Percentiles rank a stretch among this genome's conserved stretches.
Evolutionary conservation across 306 rosid species (phyloP).

Genomic region (Dalbergia cochinchinensis): DNA sequence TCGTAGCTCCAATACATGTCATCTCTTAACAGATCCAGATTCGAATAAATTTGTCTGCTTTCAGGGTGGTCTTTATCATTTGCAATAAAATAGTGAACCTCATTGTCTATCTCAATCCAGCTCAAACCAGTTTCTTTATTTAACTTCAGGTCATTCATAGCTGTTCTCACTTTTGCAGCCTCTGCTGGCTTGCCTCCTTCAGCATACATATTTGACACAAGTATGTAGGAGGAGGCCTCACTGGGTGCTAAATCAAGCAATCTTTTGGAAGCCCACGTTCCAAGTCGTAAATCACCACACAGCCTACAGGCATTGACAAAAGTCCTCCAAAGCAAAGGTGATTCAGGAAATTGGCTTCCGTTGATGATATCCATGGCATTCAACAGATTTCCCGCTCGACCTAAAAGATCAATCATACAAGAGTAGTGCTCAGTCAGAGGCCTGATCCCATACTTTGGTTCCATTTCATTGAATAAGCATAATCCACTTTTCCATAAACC

Average conservation of each 20-base stretch:
- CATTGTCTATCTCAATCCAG: constrained; percentile 56
- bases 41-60: constrained; percentile 56
- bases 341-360: constrained; percentile 52
- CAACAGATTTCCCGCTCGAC: constrained; percentile 51
- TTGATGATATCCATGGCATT: constrained; percentile 50
- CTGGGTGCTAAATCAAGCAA: constrained; percentile 60
- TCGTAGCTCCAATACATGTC: constrained; percentile 30
- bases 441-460: constrained; percentile 50
- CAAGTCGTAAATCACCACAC: constrained; percentile 53
- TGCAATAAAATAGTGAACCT: constrained; percentile 64
- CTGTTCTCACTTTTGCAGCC: constrained; percentile 64
- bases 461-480: constrained; percentile 60
- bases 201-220: constrained; percentile 62
- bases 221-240: constrained; percentile 63
- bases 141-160: constrained; percentile 60
- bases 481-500: constrained; percentile 60
- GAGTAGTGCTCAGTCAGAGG: constrained; percentile 61
- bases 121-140: constrained; percentile 65
- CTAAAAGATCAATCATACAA: constrained; percentile 57
- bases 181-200: constrained; percentile 58
- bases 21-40: constrained; percentile 46
- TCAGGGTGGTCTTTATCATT: constrained; percentile 57
- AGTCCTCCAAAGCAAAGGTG: constrained; percentile 65
- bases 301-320: constrained; percentile 58
- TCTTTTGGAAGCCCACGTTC: constrained; percentile 52